A percentile compares a stretch with the other conserved stretches of the same genome.
phyloP scores from a whole-genome alignment of 345 rosid species.

The Combretum micranthum region DNA sequence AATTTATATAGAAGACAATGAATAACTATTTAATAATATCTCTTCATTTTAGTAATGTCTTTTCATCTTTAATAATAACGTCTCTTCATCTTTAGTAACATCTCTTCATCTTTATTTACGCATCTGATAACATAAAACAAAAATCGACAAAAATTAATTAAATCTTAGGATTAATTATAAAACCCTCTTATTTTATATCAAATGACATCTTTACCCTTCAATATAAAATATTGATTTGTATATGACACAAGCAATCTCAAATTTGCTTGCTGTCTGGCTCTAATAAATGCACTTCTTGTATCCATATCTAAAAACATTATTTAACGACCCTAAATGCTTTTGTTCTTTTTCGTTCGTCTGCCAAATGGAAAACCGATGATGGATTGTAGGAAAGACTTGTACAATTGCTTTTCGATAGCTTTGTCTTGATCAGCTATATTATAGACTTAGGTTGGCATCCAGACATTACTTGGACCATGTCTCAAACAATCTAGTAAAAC shows the following conservation, averaged over 20 bases:
- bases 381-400: constrained; percentile 63
- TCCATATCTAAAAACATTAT: constrained; percentile 51
- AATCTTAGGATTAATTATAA: too few relatives aligned
- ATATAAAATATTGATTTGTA: too few relatives aligned
- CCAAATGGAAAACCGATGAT: constrained; percentile 72
- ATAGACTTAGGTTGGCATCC: constrained; percentile 64
- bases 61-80: too few relatives aligned
- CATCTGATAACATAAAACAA: too few relatives aligned
- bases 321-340: constrained; percentile 46
- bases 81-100: too few relatives aligned
- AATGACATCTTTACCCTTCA: too few relatives aligned
- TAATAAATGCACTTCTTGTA: constrained; percentile 69
- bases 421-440: constrained; percentile 79
- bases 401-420: constrained; percentile 62
- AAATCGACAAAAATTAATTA: too few relatives aligned
- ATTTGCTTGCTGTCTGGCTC: constrained; percentile 55
- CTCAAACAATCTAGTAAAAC: constrained; percentile 65
- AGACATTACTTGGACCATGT: constrained; percentile 77
- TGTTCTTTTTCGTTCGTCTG: constrained; percentile 59
- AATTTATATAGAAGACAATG: too few relatives aligned
- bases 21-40: too few relatives aligned
- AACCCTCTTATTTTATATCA: too few relatives aligned
- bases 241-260: constrained; percentile 64
- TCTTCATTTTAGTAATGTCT: too few relatives aligned
- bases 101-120: too few relatives aligned